Percentiles rank a stretch among this genome's conserved stretches.
phyloP scores from a whole-genome alignment of 805 yeast species.

The Jamesozyma jinghongensis region DNA sequence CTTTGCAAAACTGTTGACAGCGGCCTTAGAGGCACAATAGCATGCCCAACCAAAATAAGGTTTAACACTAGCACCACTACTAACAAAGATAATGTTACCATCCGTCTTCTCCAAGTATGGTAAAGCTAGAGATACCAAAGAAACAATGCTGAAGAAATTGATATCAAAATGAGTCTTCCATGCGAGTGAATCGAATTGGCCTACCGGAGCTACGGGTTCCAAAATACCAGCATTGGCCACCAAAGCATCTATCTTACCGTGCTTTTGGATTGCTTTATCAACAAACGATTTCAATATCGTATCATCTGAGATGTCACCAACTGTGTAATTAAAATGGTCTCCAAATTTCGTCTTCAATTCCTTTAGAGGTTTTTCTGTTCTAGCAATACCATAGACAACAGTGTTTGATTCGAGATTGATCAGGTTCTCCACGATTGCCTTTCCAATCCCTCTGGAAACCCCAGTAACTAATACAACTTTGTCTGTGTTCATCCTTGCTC shows the following conservation, averaged over 20 bases:
- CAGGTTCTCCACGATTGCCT: constrained; percentile 54
- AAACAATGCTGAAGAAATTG: constrained; percentile 69
- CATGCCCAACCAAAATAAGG: constrained; percentile 61
- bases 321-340: constrained; percentile 41
- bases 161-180: constrained; percentile 66
- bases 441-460: constrained; percentile 72
- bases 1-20: constrained; percentile 65
- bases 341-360: constrained; percentile 39
- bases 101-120: constrained; percentile 44
- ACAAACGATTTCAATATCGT: constrained; percentile 31
- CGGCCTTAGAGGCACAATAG: constrained; percentile 88
- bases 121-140: constrained; percentile 43
- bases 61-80: constrained; percentile 76
- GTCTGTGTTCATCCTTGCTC: not conserved
- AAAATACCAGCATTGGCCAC: constrained; percentile 78
- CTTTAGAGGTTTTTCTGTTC: constrained; percentile 44
- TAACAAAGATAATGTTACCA: constrained; percentile 69
- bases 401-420: constrained; percentile 33
- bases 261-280: constrained; percentile 36
- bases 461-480: constrained; percentile 47
- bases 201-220: constrained; percentile 61
- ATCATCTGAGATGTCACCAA: constrained; percentile 52
- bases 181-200: constrained; percentile 31
- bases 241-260: constrained; percentile 53
- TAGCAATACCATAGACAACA: constrained; percentile 55